Percentiles rank a stretch among this genome's conserved stretches.
These are phyloP conservation scores for Phytopythium sindhum DNA, from an alignment of 352 stramenopile species.

Conservation along the genomic window DNA sequence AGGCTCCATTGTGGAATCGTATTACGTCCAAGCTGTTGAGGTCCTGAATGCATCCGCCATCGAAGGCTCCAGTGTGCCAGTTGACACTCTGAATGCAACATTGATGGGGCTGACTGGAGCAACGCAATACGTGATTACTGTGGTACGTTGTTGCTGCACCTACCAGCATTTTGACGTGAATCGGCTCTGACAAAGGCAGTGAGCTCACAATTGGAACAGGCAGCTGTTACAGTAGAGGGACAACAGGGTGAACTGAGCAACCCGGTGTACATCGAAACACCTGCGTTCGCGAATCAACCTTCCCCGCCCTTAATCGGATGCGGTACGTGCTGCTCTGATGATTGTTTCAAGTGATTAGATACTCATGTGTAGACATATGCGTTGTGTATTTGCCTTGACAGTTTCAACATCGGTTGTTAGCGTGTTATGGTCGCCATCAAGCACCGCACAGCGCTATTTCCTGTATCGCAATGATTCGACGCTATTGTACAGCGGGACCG, in stretches of 20 bases:
- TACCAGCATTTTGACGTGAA: background rate
- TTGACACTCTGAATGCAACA: constrained; percentile 17
- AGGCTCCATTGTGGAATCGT: constrained; percentile 37
- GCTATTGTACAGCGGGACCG: constrained; percentile 19
- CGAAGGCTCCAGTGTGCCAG: constrained; percentile 9
- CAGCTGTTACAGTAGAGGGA: constrained; percentile 22
- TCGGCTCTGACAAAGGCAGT: background rate
- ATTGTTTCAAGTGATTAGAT: background rate
- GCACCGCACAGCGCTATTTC: constrained; percentile 21
- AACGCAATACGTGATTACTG: constrained; percentile 35
- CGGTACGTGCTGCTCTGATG: constrained; percentile 24
- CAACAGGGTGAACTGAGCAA: constrained; percentile 30
- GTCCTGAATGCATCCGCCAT: constrained; percentile 2
- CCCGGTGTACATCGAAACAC: constrained; percentile 38
- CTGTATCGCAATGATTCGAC: constrained; percentile 30
- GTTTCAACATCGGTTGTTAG: constrained; percentile 23
- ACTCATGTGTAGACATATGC: background rate
- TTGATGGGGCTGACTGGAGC: constrained; percentile 19
- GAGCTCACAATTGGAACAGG: constrained; percentile 12
- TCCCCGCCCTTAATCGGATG: constrained; percentile 41
- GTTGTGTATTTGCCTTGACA: constrained; percentile 8
- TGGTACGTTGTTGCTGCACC: constrained; percentile 25
- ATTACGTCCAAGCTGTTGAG: constrained; percentile 24
- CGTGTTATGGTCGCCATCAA: background rate
- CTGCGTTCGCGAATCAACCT: constrained; percentile 29